These are phyloP conservation scores for Ambrosia hybrid DNA, from an alignment of 140 eudicot genomes.

Conservation along the genomic window DNA sequence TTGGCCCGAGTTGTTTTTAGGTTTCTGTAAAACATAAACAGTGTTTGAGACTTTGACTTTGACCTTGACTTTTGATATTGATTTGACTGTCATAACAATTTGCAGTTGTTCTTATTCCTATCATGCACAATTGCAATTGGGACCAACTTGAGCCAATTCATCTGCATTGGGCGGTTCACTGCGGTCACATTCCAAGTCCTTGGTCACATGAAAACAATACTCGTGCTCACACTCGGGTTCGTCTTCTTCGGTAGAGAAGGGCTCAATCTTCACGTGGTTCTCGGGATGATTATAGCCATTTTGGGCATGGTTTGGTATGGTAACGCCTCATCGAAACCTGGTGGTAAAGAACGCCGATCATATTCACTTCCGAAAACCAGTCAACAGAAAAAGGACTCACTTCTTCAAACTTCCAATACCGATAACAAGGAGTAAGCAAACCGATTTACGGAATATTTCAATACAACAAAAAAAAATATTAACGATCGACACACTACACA, in stretches of 20 bases:
- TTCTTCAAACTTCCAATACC: constrained; percentile 22
- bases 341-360: constrained; percentile 76
- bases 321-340: constrained; percentile 76
- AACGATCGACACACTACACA: constrained; percentile 13
- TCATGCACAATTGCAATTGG: constrained; percentile 79
- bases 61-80: not conserved
- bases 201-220: constrained; percentile 82
- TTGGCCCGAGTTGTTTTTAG: not conserved
- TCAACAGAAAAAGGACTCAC: constrained; percentile 35
- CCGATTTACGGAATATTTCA: constrained; percentile 10
- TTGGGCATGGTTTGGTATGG: constrained; percentile 81
- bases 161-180: constrained; percentile 80
- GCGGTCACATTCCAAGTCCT: constrained; percentile 80
- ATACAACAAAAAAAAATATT: constrained; percentile 3
- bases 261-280: constrained; percentile 52
- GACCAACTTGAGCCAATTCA: constrained; percentile 76
- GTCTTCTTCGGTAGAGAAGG: constrained; percentile 68
- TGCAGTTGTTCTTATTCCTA: constrained; percentile 61
- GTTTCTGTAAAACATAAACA: not conserved
- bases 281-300: constrained; percentile 69
- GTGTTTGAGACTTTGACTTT: constrained; percentile 5
- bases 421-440: constrained; percentile 33
- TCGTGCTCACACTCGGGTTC: constrained; percentile 66
- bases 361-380: constrained; percentile 44
- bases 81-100: not conserved